Conservation (phyloP, 139 green algal species). For the Marvania coccoides region DNA sequence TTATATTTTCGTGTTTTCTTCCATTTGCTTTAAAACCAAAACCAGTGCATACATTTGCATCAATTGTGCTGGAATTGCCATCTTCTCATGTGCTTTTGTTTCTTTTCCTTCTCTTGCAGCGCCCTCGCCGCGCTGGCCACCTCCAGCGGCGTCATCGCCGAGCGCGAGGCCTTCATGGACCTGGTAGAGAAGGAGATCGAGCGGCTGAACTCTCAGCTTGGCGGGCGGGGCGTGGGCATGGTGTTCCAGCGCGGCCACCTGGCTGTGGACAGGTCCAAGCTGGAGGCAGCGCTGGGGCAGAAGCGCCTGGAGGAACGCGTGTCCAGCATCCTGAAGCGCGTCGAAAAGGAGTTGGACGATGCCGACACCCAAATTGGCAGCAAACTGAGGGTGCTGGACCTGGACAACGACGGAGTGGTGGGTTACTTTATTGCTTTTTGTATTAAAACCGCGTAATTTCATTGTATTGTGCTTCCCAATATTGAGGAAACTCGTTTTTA, state of each 20-base stretch:
- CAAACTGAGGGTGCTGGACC: conserved; percentile 63
- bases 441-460: not conserved
- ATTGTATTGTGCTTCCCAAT: not conserved
- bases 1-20: not conserved
- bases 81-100: not conserved
- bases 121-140: conserved; percentile 38
- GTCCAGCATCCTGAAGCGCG: conserved; percentile 54
- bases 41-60: not conserved
- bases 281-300: conserved; percentile 36
- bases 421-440: not conserved
- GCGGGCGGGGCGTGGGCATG: conserved; percentile 29
- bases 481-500: not conserved
- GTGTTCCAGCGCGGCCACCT: conserved; percentile 28
- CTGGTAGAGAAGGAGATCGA: conserved; percentile 71
- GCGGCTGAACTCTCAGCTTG: conserved; percentile 36
- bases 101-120: not conserved
- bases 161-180: conserved; percentile 77
- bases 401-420: conserved; percentile 65
- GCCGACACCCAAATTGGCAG: conserved; percentile 60
- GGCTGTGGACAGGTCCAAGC: conserved; percentile 13
- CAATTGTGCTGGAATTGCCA: not conserved
- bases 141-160: conserved; percentile 49
- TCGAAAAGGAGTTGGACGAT: conserved; percentile 76
- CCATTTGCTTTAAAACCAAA: not conserved
- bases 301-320: conserved; percentile 57